These are phyloP conservation scores for Diaporthe sp. DNA, from an alignment of 2,329 filamentous ascomycete genomes.

Conservation along the genomic window DNA sequence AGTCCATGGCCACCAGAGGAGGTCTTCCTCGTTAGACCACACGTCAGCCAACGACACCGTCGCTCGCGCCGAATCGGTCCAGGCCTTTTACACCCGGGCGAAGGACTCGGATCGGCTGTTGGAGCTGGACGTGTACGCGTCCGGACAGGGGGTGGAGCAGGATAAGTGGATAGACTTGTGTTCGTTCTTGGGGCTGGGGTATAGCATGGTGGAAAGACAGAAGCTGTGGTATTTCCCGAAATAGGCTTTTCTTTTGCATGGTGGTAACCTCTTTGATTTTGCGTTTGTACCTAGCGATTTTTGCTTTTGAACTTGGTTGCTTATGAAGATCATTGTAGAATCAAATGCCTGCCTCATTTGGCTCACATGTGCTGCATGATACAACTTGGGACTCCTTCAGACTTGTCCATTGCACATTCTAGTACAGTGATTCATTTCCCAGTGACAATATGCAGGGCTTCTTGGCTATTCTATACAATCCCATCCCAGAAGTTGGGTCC, in stretches of 20 bases:
- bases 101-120: conserved; percentile 4
- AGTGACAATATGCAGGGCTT: not conserved
- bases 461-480: not conserved
- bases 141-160: conserved; percentile 17
- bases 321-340: not conserved
- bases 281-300: not conserved
- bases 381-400: not conserved
- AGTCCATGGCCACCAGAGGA: not conserved
- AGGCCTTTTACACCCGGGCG: not conserved
- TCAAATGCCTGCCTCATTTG: not conserved
- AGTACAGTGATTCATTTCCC: too few relatives aligned
- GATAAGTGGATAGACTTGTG: conserved; percentile 25
- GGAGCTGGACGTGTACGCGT: conserved; percentile 20
- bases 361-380: not conserved
- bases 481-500: not conserved
- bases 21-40: not conserved
- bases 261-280: not conserved
- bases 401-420: too few relatives aligned
- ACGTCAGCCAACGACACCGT: not conserved
- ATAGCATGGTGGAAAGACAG: conserved; percentile 20
- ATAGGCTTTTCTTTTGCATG: not conserved
- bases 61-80: not conserved
- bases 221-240: conserved; percentile 25
- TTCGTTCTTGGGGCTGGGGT: conserved; percentile 11
- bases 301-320: not conserved